These are phyloP conservation scores for Chaetomium sp. DNA, from an alignment of 2,329 filamentous ascomycete genomes.

Conservation along the genomic window DNA sequence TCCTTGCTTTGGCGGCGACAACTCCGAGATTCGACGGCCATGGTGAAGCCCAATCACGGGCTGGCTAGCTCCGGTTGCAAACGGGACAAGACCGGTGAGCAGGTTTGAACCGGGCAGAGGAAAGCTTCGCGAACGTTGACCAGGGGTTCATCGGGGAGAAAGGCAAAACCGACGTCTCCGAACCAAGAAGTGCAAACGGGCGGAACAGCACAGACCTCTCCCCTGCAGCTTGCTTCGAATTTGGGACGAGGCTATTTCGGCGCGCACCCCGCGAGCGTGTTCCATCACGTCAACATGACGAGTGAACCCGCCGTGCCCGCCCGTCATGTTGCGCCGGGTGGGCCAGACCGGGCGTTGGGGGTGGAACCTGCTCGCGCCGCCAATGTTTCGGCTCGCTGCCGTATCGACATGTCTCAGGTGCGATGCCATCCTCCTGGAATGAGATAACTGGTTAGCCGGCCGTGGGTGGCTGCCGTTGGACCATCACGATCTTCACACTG, in stretches of 20 bases:
- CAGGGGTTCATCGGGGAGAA: neutral
- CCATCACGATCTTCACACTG: constrained; percentile 16
- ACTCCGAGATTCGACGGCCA: neutral
- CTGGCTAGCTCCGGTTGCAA: neutral
- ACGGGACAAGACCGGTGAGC: constrained; percentile 13
- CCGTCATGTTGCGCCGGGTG: constrained; percentile 1
- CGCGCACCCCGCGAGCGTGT: no score
- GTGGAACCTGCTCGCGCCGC: constrained; percentile 9
- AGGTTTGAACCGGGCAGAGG: neutral
- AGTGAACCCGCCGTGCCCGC: neutral
- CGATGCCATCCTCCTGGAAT: constrained; percentile 17
- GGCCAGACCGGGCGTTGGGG: constrained; percentile 2
- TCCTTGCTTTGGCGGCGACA: neutral
- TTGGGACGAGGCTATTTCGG: neutral
- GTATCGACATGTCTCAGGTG: constrained; percentile 24
- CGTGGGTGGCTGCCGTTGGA: neutral
- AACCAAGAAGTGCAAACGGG: constrained; percentile 12
- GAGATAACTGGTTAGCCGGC: constrained; percentile 6
- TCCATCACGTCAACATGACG: neutral
- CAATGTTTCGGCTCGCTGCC: constrained; percentile 25
- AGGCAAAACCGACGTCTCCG: neutral
- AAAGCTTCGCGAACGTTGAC: neutral
- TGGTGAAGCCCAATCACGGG: neutral
- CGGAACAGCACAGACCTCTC: constrained; percentile 11
- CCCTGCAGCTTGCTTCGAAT: constrained; percentile 13